phyloP scores from a whole-genome alignment of 495 filamentous ascomycete species.

The Staphylotrichum longicolle region DNA sequence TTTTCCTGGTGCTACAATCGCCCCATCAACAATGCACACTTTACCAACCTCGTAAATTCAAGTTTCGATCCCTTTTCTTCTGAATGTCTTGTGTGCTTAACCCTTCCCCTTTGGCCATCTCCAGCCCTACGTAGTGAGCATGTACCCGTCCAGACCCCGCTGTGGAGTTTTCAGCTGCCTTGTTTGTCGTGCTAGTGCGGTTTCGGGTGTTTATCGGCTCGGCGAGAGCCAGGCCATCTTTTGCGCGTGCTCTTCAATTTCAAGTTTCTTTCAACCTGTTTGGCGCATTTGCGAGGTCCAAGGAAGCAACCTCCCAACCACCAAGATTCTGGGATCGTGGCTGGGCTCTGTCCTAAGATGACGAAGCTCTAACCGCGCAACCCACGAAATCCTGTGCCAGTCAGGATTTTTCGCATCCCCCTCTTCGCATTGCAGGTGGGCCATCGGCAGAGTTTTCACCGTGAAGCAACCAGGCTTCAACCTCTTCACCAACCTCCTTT shows the following conservation, averaged over 20 bases:
- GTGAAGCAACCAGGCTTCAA: not conserved
- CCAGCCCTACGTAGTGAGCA: constrained; percentile 16
- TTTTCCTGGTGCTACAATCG: not conserved
- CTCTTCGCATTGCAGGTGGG: not conserved
- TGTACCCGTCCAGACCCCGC: constrained; percentile 10
- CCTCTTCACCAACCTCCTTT: not conserved
- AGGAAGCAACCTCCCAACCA: not conserved
- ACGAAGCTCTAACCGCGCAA: constrained; percentile 1
- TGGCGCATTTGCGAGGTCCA: constrained; percentile 13
- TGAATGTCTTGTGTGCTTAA: not conserved
- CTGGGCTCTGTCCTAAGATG: not conserved
- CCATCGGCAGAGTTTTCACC: constrained; percentile 12
- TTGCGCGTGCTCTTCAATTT: not conserved
- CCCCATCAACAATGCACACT: not conserved
- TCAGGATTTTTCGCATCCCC: not conserved
- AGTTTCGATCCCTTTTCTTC: too few species aligned
- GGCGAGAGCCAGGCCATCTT: constrained; percentile 4
- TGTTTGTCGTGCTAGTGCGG: constrained; percentile 18
- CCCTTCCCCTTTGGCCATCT: not conserved
- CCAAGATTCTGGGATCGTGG: not conserved
- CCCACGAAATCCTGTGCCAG: not conserved
- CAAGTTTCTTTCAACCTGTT: constrained; percentile 11
- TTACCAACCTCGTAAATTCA: too few species aligned
- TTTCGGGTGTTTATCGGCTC: constrained; percentile 19
- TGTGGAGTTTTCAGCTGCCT: constrained; percentile 28